Percentiles rank a stretch among this genome's conserved stretches.
phyloP scores from a whole-genome alignment of 108 stramenopile species.

The Fistulifera pelliculosa region DNA sequence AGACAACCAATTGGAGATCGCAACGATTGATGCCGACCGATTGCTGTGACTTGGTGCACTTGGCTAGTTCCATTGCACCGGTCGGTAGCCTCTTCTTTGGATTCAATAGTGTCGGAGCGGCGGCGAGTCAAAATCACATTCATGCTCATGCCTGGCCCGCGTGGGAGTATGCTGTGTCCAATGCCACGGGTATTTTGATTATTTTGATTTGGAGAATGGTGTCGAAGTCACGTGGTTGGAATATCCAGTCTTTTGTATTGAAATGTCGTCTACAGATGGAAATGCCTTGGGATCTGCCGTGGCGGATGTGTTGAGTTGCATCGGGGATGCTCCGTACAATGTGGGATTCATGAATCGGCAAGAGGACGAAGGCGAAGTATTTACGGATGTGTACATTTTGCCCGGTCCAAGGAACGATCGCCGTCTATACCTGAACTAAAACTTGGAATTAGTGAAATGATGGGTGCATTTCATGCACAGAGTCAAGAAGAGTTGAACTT shows the following conservation, averaged over 20 bases:
- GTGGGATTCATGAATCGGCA: conserved; percentile 34
- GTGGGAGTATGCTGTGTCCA: conserved; percentile 16
- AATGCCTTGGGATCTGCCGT: neutral
- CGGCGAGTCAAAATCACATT: conserved; percentile 55
- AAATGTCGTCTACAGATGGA: conserved; percentile 18
- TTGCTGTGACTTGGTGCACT: conserved; percentile 30
- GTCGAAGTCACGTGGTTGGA: conserved; percentile 33
- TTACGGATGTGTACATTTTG: conserved; percentile 35
- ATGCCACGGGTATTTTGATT: too few species aligned
- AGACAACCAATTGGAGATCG: conserved; percentile 35
- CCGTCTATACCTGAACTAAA: conserved; percentile 11
- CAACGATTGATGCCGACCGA: conserved; percentile 29
- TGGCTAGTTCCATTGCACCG: conserved; percentile 35
- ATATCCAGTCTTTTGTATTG: conserved; percentile 49
- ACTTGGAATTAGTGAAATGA: conserved; percentile 43
- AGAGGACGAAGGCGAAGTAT: neutral
- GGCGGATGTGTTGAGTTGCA: conserved; percentile 12
- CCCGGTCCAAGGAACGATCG: conserved; percentile 34
- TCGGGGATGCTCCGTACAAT: conserved; percentile 35
- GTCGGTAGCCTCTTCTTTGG: conserved; percentile 30
- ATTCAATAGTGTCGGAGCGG: conserved; percentile 51
- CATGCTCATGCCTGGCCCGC: conserved; percentile 46
- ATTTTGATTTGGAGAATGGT: neutral
- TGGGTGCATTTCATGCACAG: conserved; percentile 48
- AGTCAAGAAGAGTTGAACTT: conserved; percentile 27